Percentiles rank a stretch among this genome's conserved stretches.
These are phyloP conservation scores for Aphanomyces astaci DNA, from an alignment of 352 stramenopile genomes.

Conservation along the genomic window DNA sequence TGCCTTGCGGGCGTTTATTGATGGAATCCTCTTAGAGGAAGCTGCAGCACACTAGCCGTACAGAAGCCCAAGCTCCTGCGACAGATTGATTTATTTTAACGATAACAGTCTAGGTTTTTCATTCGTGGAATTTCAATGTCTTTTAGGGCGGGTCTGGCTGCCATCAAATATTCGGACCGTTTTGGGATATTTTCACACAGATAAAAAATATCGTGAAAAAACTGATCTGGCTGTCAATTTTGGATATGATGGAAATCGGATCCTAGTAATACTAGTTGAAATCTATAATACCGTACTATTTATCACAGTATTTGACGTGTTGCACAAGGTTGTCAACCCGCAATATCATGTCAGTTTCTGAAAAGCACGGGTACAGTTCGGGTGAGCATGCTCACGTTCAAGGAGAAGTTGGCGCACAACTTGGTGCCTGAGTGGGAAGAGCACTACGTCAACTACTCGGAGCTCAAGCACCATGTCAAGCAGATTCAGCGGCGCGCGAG, in stretches of 20 bases:
- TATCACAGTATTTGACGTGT: too few species aligned
- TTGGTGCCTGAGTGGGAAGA: slow-evolving; percentile 75
- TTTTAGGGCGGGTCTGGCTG: background rate
- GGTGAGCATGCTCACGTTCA: slow-evolving; percentile 17
- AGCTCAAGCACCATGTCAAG: slow-evolving; percentile 78
- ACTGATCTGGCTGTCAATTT: background rate
- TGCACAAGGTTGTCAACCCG: too few species aligned
- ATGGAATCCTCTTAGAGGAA: background rate
- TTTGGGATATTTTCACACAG: background rate
- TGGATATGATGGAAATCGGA: background rate
- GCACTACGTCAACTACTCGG: slow-evolving; percentile 86
- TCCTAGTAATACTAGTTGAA: too few species aligned
- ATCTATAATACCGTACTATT: too few species aligned
- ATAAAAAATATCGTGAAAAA: background rate
- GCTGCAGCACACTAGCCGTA: background rate
- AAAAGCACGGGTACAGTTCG: too few species aligned
- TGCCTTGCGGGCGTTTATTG: background rate
- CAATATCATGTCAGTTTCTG: too few species aligned
- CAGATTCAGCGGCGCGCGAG: background rate
- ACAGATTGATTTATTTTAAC: background rate
- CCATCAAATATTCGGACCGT: background rate
- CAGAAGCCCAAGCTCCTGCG: background rate
- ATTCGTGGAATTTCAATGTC: background rate
- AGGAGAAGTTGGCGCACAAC: slow-evolving; percentile 35
- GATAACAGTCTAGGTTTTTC: background rate